These are phyloP conservation scores for Ogataea thermomethanolica DNA, from an alignment of 805 yeast genomes.

Conservation along the genomic window DNA sequence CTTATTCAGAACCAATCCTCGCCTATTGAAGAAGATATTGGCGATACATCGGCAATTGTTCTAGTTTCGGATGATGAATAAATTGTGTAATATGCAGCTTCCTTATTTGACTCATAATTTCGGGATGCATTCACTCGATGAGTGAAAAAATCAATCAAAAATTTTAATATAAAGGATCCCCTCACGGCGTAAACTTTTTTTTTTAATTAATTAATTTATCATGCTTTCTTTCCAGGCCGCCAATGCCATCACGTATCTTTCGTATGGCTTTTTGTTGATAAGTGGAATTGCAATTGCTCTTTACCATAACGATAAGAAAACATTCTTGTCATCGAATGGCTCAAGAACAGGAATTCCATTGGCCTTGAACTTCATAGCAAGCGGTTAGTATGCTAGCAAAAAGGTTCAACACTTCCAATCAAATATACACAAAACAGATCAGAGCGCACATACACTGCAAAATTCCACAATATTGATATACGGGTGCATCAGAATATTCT, in stretches of 20 bases:
- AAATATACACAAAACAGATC: neutral
- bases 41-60: slow-evolving; percentile 19
- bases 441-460: neutral
- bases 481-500: slow-evolving; percentile 43
- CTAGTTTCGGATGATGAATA: slow-evolving; percentile 13
- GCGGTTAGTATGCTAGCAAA: slow-evolving; percentile 55
- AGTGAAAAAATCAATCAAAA: neutral
- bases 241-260: slow-evolving; percentile 60
- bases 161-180: slow-evolving; percentile 3
- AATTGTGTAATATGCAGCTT: neutral
- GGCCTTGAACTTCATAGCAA: slow-evolving; percentile 85
- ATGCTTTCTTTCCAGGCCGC: slow-evolving; percentile 43
- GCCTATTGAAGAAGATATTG: slow-evolving; percentile 6
- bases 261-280: slow-evolving; percentile 52
- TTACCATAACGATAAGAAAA: slow-evolving; percentile 48
- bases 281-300: slow-evolving; percentile 58
- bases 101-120: neutral
- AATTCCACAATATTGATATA: slow-evolving; percentile 31
- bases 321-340: slow-evolving; percentile 74
- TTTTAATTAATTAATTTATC: slow-evolving; percentile 22
- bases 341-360: slow-evolving; percentile 77
- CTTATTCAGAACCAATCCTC: too few species aligned
- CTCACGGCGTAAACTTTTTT: neutral
- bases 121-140: slow-evolving; percentile 1
- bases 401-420: slow-evolving; percentile 14